Evolutionary conservation across 257 asterid genomes (phyloP).

Genomic region (Ballota nigra): DNA sequence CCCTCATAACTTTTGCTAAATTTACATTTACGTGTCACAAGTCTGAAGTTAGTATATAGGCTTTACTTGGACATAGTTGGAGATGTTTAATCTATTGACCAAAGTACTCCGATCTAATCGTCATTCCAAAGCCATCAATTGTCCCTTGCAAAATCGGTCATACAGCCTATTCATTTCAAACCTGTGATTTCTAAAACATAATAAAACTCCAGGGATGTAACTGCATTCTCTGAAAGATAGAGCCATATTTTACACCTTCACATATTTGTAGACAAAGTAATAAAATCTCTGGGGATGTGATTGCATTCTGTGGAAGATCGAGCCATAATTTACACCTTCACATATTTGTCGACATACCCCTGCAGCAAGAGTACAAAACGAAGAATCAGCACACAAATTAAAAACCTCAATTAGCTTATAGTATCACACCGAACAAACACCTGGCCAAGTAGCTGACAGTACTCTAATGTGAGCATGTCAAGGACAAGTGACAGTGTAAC

Average conservation of each 20-base stretch:
- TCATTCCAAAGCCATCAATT: constrained; percentile 5
- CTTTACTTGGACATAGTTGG: constrained; percentile 22
- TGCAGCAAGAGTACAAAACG: constrained; percentile 36
- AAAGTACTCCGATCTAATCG: constrained; percentile 7
- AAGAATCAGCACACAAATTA: constrained; percentile 12
- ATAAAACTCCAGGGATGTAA: not conserved
- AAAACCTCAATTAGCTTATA: constrained; percentile 3
- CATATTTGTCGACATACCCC: constrained; percentile 96
- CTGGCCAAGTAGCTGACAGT: constrained; percentile 16
- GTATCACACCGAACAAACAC: constrained; percentile 1
- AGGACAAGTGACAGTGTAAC: not conserved
- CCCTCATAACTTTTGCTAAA: constrained; percentile 23
- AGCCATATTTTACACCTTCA: constrained; percentile 49
- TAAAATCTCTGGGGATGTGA: not conserved
- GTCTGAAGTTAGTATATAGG: constrained; percentile 7
- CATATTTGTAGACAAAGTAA: constrained; percentile 87
- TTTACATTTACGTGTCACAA: constrained; percentile 33
- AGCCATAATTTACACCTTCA: constrained; percentile 49
- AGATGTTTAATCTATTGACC: constrained; percentile 13
- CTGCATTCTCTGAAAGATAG: constrained; percentile 26
- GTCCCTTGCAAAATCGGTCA: constrained; percentile 13
- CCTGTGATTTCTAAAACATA: constrained; percentile 25
- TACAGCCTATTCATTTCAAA: constrained; percentile 17
- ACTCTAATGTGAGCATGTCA: not conserved
- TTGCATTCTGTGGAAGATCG: constrained; percentile 25